Percentiles rank a stretch among this genome's conserved stretches.
Evolutionary conservation across 2,329 filamentous ascomycete genomes (phyloP).

Genomic region (Exophiala bonariae): DNA sequence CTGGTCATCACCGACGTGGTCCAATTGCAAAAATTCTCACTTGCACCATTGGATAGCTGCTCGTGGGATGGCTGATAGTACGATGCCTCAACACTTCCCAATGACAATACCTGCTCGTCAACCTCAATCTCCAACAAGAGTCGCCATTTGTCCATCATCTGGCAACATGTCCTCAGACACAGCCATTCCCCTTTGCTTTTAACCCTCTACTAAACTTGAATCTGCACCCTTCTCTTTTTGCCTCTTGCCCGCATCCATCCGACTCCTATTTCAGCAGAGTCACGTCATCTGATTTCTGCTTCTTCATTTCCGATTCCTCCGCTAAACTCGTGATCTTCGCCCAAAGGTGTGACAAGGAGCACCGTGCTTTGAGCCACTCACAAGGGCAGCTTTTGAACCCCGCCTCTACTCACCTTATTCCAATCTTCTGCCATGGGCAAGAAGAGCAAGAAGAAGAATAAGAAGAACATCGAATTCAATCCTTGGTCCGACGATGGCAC

Average conservation of each 20-base stretch:
- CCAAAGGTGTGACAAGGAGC: conserved; percentile 17
- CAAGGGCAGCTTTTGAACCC: conserved; percentile 5
- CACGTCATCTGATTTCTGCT: conserved; percentile 18
- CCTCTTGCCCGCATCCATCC: conserved; percentile 11
- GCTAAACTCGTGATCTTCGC: conserved; percentile 17
- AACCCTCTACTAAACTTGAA: conserved; percentile 8
- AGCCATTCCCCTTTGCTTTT: conserved; percentile 16
- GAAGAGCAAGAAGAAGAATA: conserved; percentile 36
- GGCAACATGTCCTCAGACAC: conserved; percentile 8
- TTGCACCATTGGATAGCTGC: conserved; percentile 8
- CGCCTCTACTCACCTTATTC: conserved; percentile 23
- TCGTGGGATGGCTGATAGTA: conserved; percentile 12
- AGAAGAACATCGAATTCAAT: conserved; percentile 35
- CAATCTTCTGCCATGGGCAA: conserved; percentile 39
- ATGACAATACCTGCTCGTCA: conserved; percentile 6
- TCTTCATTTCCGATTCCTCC: conserved; percentile 19
- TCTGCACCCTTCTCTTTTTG: conserved; percentile 15
- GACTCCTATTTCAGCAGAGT: conserved; percentile 11
- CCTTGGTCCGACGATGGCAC: conserved; percentile 31
- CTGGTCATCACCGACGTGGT: conserved; percentile 21
- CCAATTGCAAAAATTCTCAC: conserved; percentile 18
- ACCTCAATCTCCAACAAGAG: conserved; percentile 2
- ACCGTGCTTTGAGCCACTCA: conserved; percentile 10
- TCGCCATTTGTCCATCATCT: conserved; percentile 15
- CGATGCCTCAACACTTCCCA: conserved; percentile 7